Base-by-base conservation (phyloP, 2,329 filamentous ascomycete genomes). In the Rhinocladiella similis region DNA sequence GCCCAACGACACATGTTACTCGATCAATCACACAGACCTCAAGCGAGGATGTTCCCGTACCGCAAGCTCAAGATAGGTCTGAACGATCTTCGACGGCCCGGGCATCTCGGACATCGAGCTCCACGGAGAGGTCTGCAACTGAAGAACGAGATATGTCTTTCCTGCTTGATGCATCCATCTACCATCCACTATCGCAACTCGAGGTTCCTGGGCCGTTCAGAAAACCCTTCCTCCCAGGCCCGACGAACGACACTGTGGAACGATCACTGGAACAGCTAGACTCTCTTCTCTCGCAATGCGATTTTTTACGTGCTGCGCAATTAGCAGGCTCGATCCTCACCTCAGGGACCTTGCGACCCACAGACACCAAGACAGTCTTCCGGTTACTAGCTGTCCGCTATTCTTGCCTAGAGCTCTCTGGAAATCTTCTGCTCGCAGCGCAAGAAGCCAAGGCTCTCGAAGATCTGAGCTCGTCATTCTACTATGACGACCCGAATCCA, bases 371-470 rank as follows among this genome's bases (percentile, higher is more conserved):
- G 5, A 78, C 81, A 19, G 90, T 97, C 50, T 90, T 97, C 66
- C 76, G 82, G 38, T 78, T 97, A 14, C 77, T 96, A 1, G 92
- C 96, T 73, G 88, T 86, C 1, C 86, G 93, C 1, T 80, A 97
- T 0, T 86, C 89, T 16, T 95, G 89, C 67, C 79, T 97, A 5
- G 89, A 91, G 38, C 80, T 97, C 1, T 86, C 92, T 45, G 87
- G 89, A 58, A 85, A 88, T 56, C 85, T 83, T 4, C 69, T 83
- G n/a, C 75, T 90, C 36, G 90, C 87, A 2, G 83, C 83, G 0
- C 80, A 85, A 61, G 85, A 88, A 70, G 80, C 83, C 4, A 83
- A 84, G 61, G 78, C 80, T 1, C 73, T 88, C n/a, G 80, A 83
- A 46, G 85, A 88, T 63, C 68, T 87, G 43, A 80, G 73, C 53